Base-by-base conservation (phyloP, 2,329 filamentous ascomycete species). In the Paracamarosporium sp. region DNA sequence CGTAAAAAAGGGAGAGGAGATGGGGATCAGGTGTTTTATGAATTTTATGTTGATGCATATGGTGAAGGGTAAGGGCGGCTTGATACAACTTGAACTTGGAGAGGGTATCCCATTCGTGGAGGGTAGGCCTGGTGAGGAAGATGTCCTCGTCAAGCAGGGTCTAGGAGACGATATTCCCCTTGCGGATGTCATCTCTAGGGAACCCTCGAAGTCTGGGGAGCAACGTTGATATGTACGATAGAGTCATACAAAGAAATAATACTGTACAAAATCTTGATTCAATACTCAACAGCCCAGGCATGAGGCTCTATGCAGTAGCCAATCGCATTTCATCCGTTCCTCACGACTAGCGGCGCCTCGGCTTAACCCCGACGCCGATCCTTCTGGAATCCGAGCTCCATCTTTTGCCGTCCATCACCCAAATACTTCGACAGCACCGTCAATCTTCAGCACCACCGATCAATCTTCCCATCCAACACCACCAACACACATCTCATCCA, bases 41-140 rank as follows among this genome's bases (percentile, higher is more conserved):
- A 95, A 96, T 71, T 88, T 88, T 66, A 84, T 91, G 81, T 80
- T 96, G 40, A 80, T 90, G 74, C 81, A 88, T 52, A 78, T 93
- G 78, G 88, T 97, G 47, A 87, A 90, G 70, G 90, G 87, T 24
- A 94, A 90, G 79, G 78, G 83, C 43, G 71, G 75, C 36, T 77
- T 86, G 67, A 70, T 80, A 24, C 56, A 72, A 43, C 56, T 70
- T 50, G 81, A 83, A 63, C 57, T 68, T 25, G 63, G 65, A 3
- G 79, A 79, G 45, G 71, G 72, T n/a, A 62, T 82, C 25, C 79
- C 80, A 13, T 66, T 74, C 58, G 67, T 74, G 27, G 57, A 62
- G 30, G 48, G 11, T 0, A 58, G 51, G 33, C 33, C 15, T 3
- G 50, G 44, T 15, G 57, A 61, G 33, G 45, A 44, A n/a, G 38